These are phyloP conservation scores for Corylus heterophylla DNA, from an alignment of 306 rosid species.

Conservation along the genomic window DNA sequence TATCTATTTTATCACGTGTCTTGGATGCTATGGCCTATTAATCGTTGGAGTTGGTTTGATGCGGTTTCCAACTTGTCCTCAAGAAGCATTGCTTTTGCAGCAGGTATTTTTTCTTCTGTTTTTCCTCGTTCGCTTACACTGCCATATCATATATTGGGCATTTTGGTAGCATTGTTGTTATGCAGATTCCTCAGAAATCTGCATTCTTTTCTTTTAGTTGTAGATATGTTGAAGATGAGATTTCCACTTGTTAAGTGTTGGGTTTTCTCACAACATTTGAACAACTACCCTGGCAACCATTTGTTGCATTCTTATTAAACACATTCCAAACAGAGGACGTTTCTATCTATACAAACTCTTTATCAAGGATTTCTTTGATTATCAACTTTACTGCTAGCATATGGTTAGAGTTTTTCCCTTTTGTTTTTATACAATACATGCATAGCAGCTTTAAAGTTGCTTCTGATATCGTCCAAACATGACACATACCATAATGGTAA, in stretches of 20 bases:
- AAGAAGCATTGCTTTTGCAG: slow-evolving; percentile 44
- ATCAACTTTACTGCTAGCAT: neutral
- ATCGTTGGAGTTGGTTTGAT: slow-evolving; percentile 59
- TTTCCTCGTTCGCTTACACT: neutral
- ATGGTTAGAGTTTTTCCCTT: neutral
- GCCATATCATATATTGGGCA: neutral
- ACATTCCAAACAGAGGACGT: too few species aligned
- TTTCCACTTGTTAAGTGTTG: neutral
- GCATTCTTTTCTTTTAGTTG: neutral
- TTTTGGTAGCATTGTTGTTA: neutral
- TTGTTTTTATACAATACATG: neutral
- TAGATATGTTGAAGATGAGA: neutral
- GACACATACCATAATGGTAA: neutral
- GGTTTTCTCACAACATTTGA: neutral
- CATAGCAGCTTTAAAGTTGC: neutral
- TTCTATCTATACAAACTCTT: too few species aligned
- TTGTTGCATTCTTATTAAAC: too few species aligned
- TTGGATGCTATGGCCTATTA: slow-evolving; percentile 59
- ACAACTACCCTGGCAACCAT: neutral
- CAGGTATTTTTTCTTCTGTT: slow-evolving; percentile 21
- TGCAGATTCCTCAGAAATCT: neutral
- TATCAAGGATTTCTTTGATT: too few species aligned
- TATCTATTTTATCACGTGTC: slow-evolving; percentile 44
- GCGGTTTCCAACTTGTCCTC: slow-evolving; percentile 57
- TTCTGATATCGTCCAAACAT: neutral